Base-by-base conservation (phyloP, 192 early-diverging fungal species). In the Phlyctochytrium arcticum region DNA sequence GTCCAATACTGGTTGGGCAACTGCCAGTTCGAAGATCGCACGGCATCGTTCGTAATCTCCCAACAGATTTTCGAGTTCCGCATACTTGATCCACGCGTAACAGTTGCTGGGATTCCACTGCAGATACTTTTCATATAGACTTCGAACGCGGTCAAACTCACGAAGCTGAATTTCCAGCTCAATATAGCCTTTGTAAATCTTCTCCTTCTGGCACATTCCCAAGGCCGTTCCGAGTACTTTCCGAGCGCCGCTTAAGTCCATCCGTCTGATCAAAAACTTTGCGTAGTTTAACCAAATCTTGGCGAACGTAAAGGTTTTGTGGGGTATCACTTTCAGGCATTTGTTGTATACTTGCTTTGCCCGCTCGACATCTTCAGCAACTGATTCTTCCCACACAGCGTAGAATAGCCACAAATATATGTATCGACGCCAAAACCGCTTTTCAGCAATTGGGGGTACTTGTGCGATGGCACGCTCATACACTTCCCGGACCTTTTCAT, bases 391-490 rank as follows among this genome's bases (percentile, higher is more conserved):
- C 74, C 90, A 99, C 23, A 96, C 80, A 0, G 96, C 97, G 59
- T 98, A 99, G 62, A 89, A 90, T 32, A 99, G 87, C 97, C 97
- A 99, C n/a, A 99, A 62, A 75, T 97, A 99, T 26, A 99, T 96
- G 70, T 99, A 99, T 33, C 96, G 80, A 51, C 95, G 77, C 97
- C 97, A 99, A 42, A 89, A 88, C 46, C 90, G 81, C 76, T 99
- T 99, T 51, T 96, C 95, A 21, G 81, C 75, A 3, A 92, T 83
- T 1, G 82, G 80, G 1, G 97, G 97, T 9, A 89, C 77, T 62
- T 95, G 85, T 7, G 90, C 89, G 64, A 99, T 92, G 4, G 95
- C 95, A 2, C 94, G 86, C 78, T 97, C 95, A 68, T 98, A 99
- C 6, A 95, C 82, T 48, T 98, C 92, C n/a, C 97, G 82, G 9